Evolutionary conservation across 2,329 filamentous ascomycete genomes (phyloP).

Genomic region (Fusarium haematococcum): DNA sequence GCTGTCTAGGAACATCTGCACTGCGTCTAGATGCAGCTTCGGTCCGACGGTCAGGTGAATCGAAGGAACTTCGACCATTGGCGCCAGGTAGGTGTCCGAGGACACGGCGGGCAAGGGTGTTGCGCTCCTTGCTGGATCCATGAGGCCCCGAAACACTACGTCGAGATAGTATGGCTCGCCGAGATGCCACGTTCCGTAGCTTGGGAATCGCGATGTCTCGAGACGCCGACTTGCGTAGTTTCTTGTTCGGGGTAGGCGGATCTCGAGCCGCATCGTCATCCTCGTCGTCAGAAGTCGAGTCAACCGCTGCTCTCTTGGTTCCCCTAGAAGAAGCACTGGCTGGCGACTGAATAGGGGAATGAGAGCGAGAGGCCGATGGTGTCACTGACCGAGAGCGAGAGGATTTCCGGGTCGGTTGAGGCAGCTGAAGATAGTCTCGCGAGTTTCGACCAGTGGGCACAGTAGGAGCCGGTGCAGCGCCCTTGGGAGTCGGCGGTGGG

Average conservation of each 20-base stretch:
- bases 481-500: constrained; percentile 26
- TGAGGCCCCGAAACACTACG: constrained; percentile 45
- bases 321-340: constrained; percentile 56
- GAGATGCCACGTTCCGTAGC: constrained; percentile 47
- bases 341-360: constrained; percentile 48
- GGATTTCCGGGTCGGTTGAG: constrained; percentile 38
- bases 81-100: constrained; percentile 40
- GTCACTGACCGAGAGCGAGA: constrained; percentile 31
- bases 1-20: constrained; percentile 27
- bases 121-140: constrained; percentile 35
- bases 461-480: constrained; percentile 37
- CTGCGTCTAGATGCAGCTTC: constrained; percentile 33
- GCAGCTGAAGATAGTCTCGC: constrained; percentile 30
- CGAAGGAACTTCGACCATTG: constrained; percentile 31
- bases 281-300: constrained; percentile 51
- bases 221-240: constrained; percentile 65
- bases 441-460: constrained; percentile 28
- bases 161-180: constrained; percentile 39
- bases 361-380: constrained; percentile 32
- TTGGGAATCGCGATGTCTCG: constrained; percentile 54
- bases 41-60: constrained; percentile 24
- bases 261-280: constrained; percentile 35
- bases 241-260: constrained; percentile 57
- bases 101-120: constrained; percentile 43
- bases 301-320: constrained; percentile 61